These are phyloP conservation scores for Uronychia setigera DNA, from an alignment of 73 alveolate species.

Conservation along the genomic window DNA sequence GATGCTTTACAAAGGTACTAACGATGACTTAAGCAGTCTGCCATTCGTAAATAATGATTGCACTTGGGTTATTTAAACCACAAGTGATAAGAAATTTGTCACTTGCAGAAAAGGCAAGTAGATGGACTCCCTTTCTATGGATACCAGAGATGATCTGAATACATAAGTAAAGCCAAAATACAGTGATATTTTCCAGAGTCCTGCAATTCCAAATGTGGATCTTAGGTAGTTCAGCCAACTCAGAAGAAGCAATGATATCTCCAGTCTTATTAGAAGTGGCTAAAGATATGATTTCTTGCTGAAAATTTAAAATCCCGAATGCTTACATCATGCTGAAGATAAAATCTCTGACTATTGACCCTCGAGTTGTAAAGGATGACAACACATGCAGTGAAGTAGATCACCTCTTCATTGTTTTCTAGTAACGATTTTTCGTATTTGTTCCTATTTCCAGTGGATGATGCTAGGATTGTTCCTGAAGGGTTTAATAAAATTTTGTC, in stretches of 20 bases:
- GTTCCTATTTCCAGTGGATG: constrained; percentile 69
- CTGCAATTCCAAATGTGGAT: constrained; percentile 94
- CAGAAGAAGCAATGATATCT: constrained; percentile 80
- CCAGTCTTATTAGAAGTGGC: constrained; percentile 91
- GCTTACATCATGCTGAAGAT: constrained; percentile 85
- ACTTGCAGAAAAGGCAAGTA: constrained; percentile 67
- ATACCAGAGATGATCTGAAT: constrained; percentile 85
- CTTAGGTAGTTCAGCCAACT: constrained; percentile 86
- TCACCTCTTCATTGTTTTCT: constrained; percentile 73
- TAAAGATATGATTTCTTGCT: constrained; percentile 76
- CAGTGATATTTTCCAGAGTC: constrained; percentile 76
- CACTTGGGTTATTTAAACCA: constrained; percentile 78
- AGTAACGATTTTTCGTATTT: constrained; percentile 19
- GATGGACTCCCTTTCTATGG: constrained; percentile 86
- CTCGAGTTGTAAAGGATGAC: constrained; percentile 84
- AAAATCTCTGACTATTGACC: constrained; percentile 85
- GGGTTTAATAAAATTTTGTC: constrained; percentile 23
- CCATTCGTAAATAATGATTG: constrained; percentile 89
- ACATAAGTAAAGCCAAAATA: not conserved
- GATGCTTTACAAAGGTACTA: constrained; percentile 65
- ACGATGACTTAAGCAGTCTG: constrained; percentile 61
- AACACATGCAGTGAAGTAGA: constrained; percentile 89
- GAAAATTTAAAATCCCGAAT: not conserved
- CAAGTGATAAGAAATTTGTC: constrained; percentile 75
- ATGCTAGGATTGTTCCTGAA: constrained; percentile 17